These are phyloP conservation scores for Diaporthe nobilis DNA, from an alignment of 2,329 filamentous ascomycete genomes.

Conservation along the genomic window DNA sequence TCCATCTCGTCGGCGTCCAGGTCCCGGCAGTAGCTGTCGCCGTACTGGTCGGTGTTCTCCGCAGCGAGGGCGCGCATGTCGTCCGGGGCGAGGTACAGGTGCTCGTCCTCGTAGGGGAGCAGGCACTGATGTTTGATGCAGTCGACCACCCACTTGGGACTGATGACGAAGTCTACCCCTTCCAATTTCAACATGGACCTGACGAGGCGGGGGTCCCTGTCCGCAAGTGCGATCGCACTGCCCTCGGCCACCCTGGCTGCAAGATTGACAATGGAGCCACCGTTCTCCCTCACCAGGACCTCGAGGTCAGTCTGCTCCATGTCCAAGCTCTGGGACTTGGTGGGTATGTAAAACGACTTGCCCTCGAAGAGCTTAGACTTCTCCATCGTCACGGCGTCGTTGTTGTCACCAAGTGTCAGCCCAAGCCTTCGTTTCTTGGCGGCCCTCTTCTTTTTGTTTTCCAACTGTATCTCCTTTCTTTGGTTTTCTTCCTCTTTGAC, in stretches of 20 bases:
- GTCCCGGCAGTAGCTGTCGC: slow-evolving; percentile 87
- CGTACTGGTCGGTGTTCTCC: slow-evolving; percentile 79
- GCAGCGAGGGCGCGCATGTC: slow-evolving; percentile 67
- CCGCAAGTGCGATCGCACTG: slow-evolving; percentile 80
- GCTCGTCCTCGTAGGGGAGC: slow-evolving; percentile 72
- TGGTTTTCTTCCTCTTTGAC: slow-evolving; percentile 80
- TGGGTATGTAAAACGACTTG: slow-evolving; percentile 86
- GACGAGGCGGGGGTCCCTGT: slow-evolving; percentile 85
- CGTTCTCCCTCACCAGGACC: slow-evolving; percentile 84
- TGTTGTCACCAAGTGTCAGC: slow-evolving; percentile 79
- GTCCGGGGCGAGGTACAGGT: slow-evolving; percentile 80
- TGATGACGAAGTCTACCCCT: slow-evolving; percentile 76
- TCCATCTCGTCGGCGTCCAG: slow-evolving; percentile 52
- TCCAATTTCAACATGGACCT: slow-evolving; percentile 84
- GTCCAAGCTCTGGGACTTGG: slow-evolving; percentile 80
- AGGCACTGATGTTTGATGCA: slow-evolving; percentile 78
- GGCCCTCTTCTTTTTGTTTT: slow-evolving; percentile 71
- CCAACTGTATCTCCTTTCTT: slow-evolving; percentile 82
- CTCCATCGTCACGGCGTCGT: slow-evolving; percentile 50
- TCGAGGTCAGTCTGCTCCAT: slow-evolving; percentile 86
- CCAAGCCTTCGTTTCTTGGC: slow-evolving; percentile 77
- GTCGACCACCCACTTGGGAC: slow-evolving; percentile 86
- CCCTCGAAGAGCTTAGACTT: slow-evolving; percentile 79
- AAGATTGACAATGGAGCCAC: slow-evolving; percentile 83
- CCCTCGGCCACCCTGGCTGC: slow-evolving; percentile 73